These are phyloP conservation scores for Jacaranda mimosifolia DNA, from an alignment of 257 asterid species.

Conservation along the genomic window DNA sequence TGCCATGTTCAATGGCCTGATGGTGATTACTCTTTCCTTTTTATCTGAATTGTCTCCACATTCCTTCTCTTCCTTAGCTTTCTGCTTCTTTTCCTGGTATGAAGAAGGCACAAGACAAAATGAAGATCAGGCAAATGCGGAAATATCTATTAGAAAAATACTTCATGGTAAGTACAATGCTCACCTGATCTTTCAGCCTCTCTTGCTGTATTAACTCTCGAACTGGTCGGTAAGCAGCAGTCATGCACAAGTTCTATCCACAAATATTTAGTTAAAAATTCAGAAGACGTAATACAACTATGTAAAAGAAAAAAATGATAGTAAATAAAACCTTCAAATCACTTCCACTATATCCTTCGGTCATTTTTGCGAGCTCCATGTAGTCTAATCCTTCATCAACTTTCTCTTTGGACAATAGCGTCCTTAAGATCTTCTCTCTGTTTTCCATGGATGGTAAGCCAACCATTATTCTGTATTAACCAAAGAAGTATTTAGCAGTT, in stretches of 20 bases:
- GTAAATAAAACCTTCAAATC: slow-evolving; percentile 72
- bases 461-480: slow-evolving; percentile 71
- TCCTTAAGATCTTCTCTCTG: slow-evolving; percentile 75
- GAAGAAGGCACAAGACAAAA: not conserved
- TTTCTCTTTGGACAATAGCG: slow-evolving; percentile 75
- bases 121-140: slow-evolving; percentile 1
- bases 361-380: slow-evolving; percentile 74
- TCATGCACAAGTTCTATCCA: slow-evolving; percentile 75
- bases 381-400: slow-evolving; percentile 63
- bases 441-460: slow-evolving; percentile 80
- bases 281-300: not conserved
- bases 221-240: slow-evolving; percentile 95
- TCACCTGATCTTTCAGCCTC: slow-evolving; percentile 60
- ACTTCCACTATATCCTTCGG: slow-evolving; percentile 91
- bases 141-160: not conserved
- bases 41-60: slow-evolving; percentile 36
- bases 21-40: slow-evolving; percentile 65
- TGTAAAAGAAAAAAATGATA: slow-evolving; percentile 1
- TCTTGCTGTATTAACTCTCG: slow-evolving; percentile 85
- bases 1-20: slow-evolving; percentile 80
- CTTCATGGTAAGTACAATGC: not conserved
- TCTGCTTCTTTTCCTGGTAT: slow-evolving; percentile 51
- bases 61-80: slow-evolving; percentile 43
- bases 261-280: slow-evolving; percentile 17
- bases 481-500: slow-evolving; percentile 2